Base-by-base conservation (phyloP, 2,329 filamentous ascomycete genomes). In the Colletotrichum sp. region DNA sequence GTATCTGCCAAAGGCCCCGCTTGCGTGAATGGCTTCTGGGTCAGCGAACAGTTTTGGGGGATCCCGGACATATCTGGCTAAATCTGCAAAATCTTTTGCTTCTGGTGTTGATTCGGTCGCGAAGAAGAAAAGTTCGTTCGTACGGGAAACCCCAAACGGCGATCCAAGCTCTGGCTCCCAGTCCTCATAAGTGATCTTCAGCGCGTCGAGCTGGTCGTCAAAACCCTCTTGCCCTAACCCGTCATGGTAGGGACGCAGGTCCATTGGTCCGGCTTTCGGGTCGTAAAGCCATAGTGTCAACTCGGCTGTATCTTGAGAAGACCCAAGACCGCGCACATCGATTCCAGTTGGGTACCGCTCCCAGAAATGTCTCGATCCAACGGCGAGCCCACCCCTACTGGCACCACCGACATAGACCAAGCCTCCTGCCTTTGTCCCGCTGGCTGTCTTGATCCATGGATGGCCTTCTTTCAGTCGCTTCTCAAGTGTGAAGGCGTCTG, bases 151-250 rank as follows among this genome's bases (percentile, higher is more conserved):
- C 0, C 92, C 92, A 65, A 90, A 89, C 0, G 91, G 89, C 0
- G 89, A 92, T 72, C 89, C 85, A 52, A 90, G 91, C 0, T 87
- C 88, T 0, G 81, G 82, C 75, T 93, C 90, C 76, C 87, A 93
- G 75, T 93, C 91, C 76, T 93, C 92, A 74, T 93, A 93, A 0
- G 92, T 93, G 26, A 93, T 90, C 32, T 92, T 87, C 0, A 93
- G 85, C 2, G 90, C 92, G 73, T 92, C 91, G 1, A 92, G 82
- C 80, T 93, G 88, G 24, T 92, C 86, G 0, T 83, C 85, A 74
- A 92, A 93, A 0, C 86, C 89, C 55, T 91, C 86, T 78, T 90
- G 80, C 0, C 90, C 89, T 13, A 93, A 80, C 0, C 90, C 89
- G 75, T 93, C 90, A 66, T 93, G 91, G 73, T 89, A 93, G 0